Evolutionary conservation across 495 filamentous ascomycete genomes (phyloP).

Genomic region (Pyrenopolyporus hunteri): DNA sequence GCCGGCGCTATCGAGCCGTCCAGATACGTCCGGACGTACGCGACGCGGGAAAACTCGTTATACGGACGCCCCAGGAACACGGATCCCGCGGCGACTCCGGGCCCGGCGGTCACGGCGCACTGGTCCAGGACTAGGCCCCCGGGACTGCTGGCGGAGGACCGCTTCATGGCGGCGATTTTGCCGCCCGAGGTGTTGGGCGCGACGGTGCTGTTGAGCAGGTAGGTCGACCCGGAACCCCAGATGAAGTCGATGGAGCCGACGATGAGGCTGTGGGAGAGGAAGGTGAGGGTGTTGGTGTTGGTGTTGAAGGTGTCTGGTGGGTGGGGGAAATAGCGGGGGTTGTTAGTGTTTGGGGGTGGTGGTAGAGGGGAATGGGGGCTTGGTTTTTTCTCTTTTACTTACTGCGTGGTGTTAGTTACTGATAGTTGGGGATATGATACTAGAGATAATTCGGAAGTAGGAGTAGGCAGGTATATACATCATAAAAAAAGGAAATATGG

Average conservation of each 20-base stretch:
- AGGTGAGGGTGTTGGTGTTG: slow-evolving; percentile 23
- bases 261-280: slow-evolving; percentile 31
- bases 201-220: slow-evolving; percentile 42
- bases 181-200: slow-evolving; percentile 39
- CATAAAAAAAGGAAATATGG: too few relatives aligned
- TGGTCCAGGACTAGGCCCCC: slow-evolving; percentile 47
- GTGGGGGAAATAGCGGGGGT: too few relatives aligned
- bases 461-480: too few relatives aligned
- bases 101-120: slow-evolving; percentile 32
- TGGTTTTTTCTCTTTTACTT: too few relatives aligned
- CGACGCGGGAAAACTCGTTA: slow-evolving; percentile 33
- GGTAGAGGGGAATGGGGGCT: too few relatives aligned
- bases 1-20: slow-evolving; percentile 26
- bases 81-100: background rate
- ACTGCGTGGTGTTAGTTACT: too few relatives aligned
- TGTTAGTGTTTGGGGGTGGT: too few relatives aligned
- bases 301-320: slow-evolving; percentile 34
- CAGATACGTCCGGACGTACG: slow-evolving; percentile 35
- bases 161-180: slow-evolving; percentile 41
- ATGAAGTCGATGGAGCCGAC: slow-evolving; percentile 42
- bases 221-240: slow-evolving; percentile 38
- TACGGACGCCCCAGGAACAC: slow-evolving; percentile 39
- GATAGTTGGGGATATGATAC: too few relatives aligned
- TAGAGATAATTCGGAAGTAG: too few relatives aligned
- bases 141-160: slow-evolving; percentile 28